phyloP scores from a whole-genome alignment of 495 filamentous ascomycete species.

The Penicillium odoratum region DNA sequence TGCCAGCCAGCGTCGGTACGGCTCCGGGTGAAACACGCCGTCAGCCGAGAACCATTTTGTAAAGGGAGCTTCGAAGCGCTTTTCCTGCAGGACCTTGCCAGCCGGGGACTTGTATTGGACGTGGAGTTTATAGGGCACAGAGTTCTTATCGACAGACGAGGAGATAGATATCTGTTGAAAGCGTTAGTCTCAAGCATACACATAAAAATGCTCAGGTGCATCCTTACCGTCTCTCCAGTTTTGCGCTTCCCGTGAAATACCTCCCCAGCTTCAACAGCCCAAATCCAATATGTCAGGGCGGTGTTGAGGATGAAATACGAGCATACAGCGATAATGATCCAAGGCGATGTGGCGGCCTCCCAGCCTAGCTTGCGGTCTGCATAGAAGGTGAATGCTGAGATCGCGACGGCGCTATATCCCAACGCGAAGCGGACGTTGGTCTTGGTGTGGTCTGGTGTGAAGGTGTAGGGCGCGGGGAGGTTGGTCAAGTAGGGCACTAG shows the following conservation, averaged over 20 bases:
- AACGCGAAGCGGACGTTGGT: slow-evolving; percentile 79
- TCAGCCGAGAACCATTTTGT: slow-evolving; percentile 82
- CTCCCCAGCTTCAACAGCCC: slow-evolving; percentile 75
- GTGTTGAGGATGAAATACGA: slow-evolving; percentile 80
- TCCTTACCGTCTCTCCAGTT: slow-evolving; percentile 54
- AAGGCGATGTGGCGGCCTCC: slow-evolving; percentile 74
- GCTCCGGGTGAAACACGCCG: slow-evolving; percentile 77
- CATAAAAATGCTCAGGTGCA: no score
- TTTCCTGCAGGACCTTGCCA: slow-evolving; percentile 43
- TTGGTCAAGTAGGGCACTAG: slow-evolving; percentile 87
- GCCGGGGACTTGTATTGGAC: slow-evolving; percentile 54
- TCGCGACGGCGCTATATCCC: slow-evolving; percentile 78
- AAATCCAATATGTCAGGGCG: slow-evolving; percentile 81
- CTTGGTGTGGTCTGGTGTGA: slow-evolving; percentile 75
- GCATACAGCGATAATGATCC: slow-evolving; percentile 68
- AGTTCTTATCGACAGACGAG: slow-evolving; percentile 71
- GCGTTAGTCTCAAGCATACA: slow-evolving; percentile 3
- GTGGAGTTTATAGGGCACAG: slow-evolving; percentile 73
- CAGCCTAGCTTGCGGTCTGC: slow-evolving; percentile 91
- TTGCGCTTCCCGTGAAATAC: slow-evolving; percentile 72
- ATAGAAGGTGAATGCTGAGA: slow-evolving; percentile 80
- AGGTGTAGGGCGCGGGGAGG: slow-evolving; percentile 60
- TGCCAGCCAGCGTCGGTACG: slow-evolving; percentile 81
- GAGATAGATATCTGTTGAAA: slow-evolving; percentile 60
- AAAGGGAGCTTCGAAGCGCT: slow-evolving; percentile 68